phyloP scores from a whole-genome alignment of 495 filamentous ascomycete species.

The Lasiosphaeria hispida region DNA sequence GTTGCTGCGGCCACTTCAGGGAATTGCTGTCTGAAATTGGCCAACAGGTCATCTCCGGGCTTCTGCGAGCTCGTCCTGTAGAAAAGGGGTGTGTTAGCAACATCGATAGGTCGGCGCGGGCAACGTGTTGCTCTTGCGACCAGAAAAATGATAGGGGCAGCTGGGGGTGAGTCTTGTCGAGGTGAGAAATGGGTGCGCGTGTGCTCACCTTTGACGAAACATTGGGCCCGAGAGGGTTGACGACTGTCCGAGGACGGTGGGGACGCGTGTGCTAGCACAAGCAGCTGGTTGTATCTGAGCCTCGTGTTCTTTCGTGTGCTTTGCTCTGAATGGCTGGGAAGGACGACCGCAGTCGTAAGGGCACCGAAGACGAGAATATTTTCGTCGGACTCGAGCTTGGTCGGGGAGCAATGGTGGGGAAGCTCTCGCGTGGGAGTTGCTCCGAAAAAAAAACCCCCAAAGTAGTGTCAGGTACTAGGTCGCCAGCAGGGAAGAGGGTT shows the following conservation, averaged over 20 bases:
- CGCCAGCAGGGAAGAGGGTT: neutral
- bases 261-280: neutral
- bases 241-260: neutral
- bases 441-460: neutral
- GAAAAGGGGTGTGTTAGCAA: constrained; percentile 24
- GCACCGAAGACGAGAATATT: neutral
- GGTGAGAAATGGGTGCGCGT: neutral
- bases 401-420: constrained; percentile 17
- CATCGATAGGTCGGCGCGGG: neutral
- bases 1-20: constrained; percentile 55
- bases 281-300: neutral
- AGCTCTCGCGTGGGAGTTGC: neutral
- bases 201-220: constrained; percentile 40
- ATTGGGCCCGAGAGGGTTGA: constrained; percentile 24
- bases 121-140: neutral
- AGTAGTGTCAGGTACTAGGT: neutral
- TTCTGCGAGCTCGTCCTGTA: constrained; percentile 80
- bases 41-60: constrained; percentile 79
- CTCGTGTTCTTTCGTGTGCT: neutral
- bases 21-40: constrained; percentile 77
- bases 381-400: constrained; percentile 7
- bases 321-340: neutral
- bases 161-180: neutral
- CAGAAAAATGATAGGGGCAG: neutral
- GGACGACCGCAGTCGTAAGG: neutral